A percentile compares a stretch with the other conserved stretches of the same genome.
Evolutionary conservation across 2,329 filamentous ascomycete species (phyloP).

Genomic region (Rutstroemia sp.): DNA sequence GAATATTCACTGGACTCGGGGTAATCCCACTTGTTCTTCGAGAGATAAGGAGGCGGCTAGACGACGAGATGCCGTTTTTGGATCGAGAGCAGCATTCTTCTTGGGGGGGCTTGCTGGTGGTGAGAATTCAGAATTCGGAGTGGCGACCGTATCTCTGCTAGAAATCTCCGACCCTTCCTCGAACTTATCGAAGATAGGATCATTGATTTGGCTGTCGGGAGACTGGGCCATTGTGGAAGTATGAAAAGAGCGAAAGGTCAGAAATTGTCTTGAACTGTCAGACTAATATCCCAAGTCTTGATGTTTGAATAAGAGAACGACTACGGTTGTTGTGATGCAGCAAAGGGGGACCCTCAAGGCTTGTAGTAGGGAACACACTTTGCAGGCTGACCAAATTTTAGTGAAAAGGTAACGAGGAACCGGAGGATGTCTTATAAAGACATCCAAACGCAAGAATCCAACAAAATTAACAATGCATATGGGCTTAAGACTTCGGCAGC

Average conservation of each 20-base stretch:
- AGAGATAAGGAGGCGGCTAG: slow-evolving; percentile 26
- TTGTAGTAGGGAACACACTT: background rate
- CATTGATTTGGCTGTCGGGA: slow-evolving; percentile 19
- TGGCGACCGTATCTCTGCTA: slow-evolving; percentile 19
- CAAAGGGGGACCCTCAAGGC: background rate
- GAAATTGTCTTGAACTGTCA: background rate
- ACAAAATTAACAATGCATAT: background rate
- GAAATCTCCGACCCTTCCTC: slow-evolving; percentile 21
- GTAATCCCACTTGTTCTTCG: slow-evolving; percentile 28
- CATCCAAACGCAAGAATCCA: background rate
- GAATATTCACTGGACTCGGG: background rate
- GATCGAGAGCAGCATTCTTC: slow-evolving; percentile 16
- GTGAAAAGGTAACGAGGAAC: background rate
- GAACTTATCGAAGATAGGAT: slow-evolving; percentile 24
- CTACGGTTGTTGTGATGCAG: background rate
- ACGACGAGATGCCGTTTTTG: slow-evolving; percentile 17
- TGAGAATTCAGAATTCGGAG: slow-evolving; percentile 25
- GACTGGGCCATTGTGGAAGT: slow-evolving; percentile 15
- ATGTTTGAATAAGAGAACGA: background rate
- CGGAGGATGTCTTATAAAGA: slow-evolving; percentile 2
- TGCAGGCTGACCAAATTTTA: background rate
- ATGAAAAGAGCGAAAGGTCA: background rate
- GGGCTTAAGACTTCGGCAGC: background rate
- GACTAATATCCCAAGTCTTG: background rate
- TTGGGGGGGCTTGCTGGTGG: slow-evolving; percentile 20